A percentile compares a stretch with the other conserved stretches of the same genome.
Evolutionary conservation across 371 early-diverging fungal genomes (phyloP).

Genomic region (Globomyces sp.): DNA sequence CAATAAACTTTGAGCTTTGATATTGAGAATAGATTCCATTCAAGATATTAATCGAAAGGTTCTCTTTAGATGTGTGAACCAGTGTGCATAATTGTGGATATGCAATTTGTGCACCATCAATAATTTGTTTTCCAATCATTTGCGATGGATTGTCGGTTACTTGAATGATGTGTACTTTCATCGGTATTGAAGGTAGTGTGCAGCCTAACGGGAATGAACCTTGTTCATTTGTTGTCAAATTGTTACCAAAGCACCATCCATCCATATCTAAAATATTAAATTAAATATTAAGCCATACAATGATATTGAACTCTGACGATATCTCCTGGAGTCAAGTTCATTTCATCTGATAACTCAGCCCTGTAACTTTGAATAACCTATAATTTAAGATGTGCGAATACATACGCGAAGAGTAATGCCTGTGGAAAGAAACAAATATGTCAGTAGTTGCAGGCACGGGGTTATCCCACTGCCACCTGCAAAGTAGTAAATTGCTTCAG

Average conservation of each 20-base stretch:
- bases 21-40: not conserved
- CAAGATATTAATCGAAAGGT: not conserved
- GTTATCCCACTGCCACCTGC: slow-evolving; percentile 15
- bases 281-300: not conserved
- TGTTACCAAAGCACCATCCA: slow-evolving; percentile 10
- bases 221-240: not conserved
- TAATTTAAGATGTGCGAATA: slow-evolving; percentile 23
- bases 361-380: slow-evolving; percentile 4
- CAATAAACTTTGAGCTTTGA: not conserved
- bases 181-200: not conserved
- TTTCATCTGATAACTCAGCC: not conserved
- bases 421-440: slow-evolving; percentile 33
- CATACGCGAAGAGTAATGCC: slow-evolving; percentile 29
- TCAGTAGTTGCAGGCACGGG: slow-evolving; percentile 14
- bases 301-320: not conserved
- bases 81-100: not conserved
- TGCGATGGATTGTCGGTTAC: not conserved
- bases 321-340: slow-evolving; percentile 1
- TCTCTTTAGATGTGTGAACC: not conserved
- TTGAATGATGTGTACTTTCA: not conserved
- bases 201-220: slow-evolving; percentile 3
- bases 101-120: not conserved
- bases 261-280: not conserved
- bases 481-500: slow-evolving; percentile 2
- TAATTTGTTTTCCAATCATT: slow-evolving; percentile 1